A percentile compares a stretch with the other conserved stretches of the same genome.
These are phyloP conservation scores for Cupressus sempervirens DNA, from an alignment of 75 land plant species.

Conservation along the genomic window DNA sequence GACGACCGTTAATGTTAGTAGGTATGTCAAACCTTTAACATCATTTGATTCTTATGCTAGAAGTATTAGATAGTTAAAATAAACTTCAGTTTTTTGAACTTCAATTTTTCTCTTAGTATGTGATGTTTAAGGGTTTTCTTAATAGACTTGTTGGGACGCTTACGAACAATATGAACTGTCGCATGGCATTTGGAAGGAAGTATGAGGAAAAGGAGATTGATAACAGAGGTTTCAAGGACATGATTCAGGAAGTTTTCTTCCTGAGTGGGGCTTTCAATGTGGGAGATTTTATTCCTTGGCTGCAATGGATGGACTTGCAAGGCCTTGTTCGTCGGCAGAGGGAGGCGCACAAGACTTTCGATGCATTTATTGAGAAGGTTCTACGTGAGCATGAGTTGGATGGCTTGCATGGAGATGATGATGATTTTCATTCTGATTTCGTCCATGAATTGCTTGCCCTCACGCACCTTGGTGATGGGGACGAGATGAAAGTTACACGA, in stretches of 20 bases:
- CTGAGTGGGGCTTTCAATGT: slow-evolving; percentile 15
- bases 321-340: slow-evolving; percentile 24
- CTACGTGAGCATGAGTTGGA: slow-evolving; percentile 22
- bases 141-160: not conserved
- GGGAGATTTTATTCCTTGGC: slow-evolving; percentile 28
- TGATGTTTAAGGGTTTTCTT: no score
- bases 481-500: no score
- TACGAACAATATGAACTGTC: slow-evolving; percentile 12
- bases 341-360: slow-evolving; percentile 14
- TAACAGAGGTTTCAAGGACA: slow-evolving; percentile 16
- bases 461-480: no score
- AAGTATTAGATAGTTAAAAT: no score
- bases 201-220: slow-evolving; percentile 12
- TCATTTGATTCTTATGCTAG: no score
- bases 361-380: slow-evolving; percentile 25
- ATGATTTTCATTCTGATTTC: slow-evolving; percentile 15
- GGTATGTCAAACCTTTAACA: no score
- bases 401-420: not conserved
- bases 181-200: slow-evolving; percentile 36
- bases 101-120: no score
- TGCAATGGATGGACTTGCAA: slow-evolving; percentile 28
- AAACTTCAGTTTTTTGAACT: no score
- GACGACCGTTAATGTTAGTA: no score
- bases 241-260: slow-evolving; percentile 16
- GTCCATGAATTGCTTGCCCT: no score